Conservation (phyloP, 2,329 filamentous ascomycete species). For the Penicillium freii region DNA sequence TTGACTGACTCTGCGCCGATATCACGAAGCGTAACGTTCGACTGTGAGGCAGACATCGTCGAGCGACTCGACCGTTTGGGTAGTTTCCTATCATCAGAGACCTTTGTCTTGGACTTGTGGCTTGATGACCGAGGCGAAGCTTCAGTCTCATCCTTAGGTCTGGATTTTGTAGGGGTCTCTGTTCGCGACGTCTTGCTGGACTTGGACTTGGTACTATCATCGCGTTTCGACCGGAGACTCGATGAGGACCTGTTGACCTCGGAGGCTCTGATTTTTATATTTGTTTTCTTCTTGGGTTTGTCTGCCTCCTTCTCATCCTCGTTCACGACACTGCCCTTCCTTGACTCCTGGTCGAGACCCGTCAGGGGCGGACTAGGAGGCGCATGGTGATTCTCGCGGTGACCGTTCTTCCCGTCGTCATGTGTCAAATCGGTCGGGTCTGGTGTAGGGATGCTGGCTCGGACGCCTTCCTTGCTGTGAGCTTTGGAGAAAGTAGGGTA, state of each 20-base stretch:
- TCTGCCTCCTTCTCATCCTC: slow-evolving; percentile 34
- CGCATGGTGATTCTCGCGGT: slow-evolving; percentile 35
- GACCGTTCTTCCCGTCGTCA: slow-evolving; percentile 40
- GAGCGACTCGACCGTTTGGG: slow-evolving; percentile 36
- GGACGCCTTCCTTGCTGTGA: slow-evolving; percentile 82
- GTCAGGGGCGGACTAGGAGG: slow-evolving; percentile 52
- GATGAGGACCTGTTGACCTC: slow-evolving; percentile 43
- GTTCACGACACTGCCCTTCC: slow-evolving; percentile 35
- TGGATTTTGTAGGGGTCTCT: slow-evolving; percentile 41
- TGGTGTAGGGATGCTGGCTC: slow-evolving; percentile 59
- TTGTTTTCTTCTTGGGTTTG: slow-evolving; percentile 37
- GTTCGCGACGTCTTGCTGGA: slow-evolving; percentile 38
- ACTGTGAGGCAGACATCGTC: slow-evolving; percentile 35
- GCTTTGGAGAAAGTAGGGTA: slow-evolving; percentile 87
- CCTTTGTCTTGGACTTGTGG: slow-evolving; percentile 35
- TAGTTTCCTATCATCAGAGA: slow-evolving; percentile 32
- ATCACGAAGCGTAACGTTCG: slow-evolving; percentile 38
- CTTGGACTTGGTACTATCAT: slow-evolving; percentile 34
- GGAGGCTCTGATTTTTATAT: slow-evolving; percentile 37
- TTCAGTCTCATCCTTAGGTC: slow-evolving; percentile 36
- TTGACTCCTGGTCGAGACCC: slow-evolving; percentile 41
- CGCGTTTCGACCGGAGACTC: slow-evolving; percentile 40
- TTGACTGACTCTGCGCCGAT: slow-evolving; percentile 36
- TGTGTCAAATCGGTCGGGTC: slow-evolving; percentile 68
- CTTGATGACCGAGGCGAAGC: slow-evolving; percentile 36